Base-by-base conservation (phyloP, 495 filamentous ascomycete genomes). In the Penicillium paradoxum region DNA sequence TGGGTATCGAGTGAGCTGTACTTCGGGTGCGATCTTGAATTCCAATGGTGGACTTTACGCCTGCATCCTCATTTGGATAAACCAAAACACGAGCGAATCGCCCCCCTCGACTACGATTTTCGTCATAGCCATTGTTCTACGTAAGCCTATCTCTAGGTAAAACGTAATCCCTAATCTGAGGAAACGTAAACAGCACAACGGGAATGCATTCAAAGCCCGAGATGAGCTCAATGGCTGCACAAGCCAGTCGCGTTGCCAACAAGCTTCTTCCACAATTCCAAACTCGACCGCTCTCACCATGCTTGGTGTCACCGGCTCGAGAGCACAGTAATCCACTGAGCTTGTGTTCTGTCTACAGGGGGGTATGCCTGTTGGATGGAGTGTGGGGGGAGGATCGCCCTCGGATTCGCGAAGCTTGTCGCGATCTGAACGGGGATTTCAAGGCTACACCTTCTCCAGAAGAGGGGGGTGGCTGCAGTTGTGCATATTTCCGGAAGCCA, bases 391-490 rank as follows among this genome's bases (percentile, higher is more conserved):
- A 58, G n/a, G n/a, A n/a, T n/a, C 57, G 56, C 56, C 54, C 59
- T 55, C 33, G 54, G 45, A 60, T 60, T 63, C 46, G 43, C 38
- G 63, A 64, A 66, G 63, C 63, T 66, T 66, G 55, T 65, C 54
- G 49, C 14, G 57, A 63, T 63, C 51, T 54, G 13, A 60, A 57
- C 29, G 42, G 44, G 46, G 37, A 21, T 27, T 53, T 49, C 40
- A 51, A 19, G 19, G 9, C 39, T 51, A 50, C 47, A 21, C 5
- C 15, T 13, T 27, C 15, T 32, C 11, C 11, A 4, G 38, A 42
- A 19, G 3, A 27, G 49, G 49, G 13, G 33, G 6, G 46, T 36
- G 49, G 37, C 29, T 51, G 36, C 46, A 49, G 32, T 25, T 19
- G n/a, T 41, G 38, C 18, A 33, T 51, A 51, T 43, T 30, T 51